A percentile compares a stretch with the other conserved stretches of the same genome.
Evolutionary conservation across 1,284 basidiomycete genomes (phyloP).

Genomic region (Cutaneotrichosporon curvatum): DNA sequence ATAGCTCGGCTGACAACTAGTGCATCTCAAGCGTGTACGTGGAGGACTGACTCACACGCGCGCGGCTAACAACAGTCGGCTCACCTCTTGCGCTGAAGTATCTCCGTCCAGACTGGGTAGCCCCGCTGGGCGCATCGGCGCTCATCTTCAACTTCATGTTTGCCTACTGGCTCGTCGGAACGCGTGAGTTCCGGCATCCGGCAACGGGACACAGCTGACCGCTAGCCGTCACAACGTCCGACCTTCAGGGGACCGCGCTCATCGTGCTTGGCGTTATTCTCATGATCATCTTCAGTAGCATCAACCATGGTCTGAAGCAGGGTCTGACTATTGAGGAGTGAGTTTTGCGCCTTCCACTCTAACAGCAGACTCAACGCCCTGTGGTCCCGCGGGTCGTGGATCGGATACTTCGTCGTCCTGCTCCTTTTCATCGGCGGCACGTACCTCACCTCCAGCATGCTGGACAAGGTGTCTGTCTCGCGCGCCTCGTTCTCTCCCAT

Average conservation of each 20-base stretch:
- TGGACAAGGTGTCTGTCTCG: conserved; percentile 33
- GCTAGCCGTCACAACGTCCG: conserved; percentile 41
- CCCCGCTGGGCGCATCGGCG: conserved; percentile 42
- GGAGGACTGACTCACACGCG: not conserved
- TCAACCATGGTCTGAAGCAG: conserved; percentile 46
- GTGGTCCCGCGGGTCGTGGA: conserved; percentile 78
- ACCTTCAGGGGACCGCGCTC: conserved; percentile 44
- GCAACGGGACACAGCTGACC: conserved; percentile 6
- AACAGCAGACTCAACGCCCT: conserved; percentile 58
- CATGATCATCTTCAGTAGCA: conserved; percentile 45
- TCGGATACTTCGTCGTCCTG: conserved; percentile 78
- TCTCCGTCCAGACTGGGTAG: conserved; percentile 47
- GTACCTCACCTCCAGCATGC: conserved; percentile 51
- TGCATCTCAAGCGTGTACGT: conserved; percentile 43
- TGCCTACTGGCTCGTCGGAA: conserved; percentile 46
- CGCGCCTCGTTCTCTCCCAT: conserved; percentile 50
- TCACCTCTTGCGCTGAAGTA: conserved; percentile 45
- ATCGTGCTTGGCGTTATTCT: conserved; percentile 46
- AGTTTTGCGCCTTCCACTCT: not conserved
- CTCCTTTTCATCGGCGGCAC: conserved; percentile 59
- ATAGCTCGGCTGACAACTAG: conserved; percentile 20
- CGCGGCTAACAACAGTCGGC: conserved; percentile 29
- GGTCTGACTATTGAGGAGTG: conserved; percentile 50
- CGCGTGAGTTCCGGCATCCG: conserved; percentile 29
- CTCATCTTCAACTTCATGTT: conserved; percentile 48